phyloP scores from a whole-genome alignment of 352 stramenopile species.

The Pythium sukuiense region DNA sequence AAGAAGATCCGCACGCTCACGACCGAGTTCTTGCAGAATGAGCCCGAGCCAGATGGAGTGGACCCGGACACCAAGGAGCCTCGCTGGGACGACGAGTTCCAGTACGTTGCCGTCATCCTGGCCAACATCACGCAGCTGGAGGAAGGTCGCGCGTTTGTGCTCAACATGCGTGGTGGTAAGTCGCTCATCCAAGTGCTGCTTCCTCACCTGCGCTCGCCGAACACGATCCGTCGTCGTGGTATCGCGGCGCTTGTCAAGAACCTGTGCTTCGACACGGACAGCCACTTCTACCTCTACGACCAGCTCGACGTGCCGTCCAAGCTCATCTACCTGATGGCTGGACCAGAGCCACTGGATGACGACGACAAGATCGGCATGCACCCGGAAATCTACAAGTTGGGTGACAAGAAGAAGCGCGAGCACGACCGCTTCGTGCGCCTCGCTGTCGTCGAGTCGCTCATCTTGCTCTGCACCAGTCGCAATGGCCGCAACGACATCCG shows the following conservation, averaged over 20 bases:
- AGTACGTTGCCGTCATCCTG: slow-evolving; percentile 86
- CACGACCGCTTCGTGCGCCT: slow-evolving; percentile 72
- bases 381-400: slow-evolving; percentile 69
- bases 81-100: slow-evolving; percentile 88
- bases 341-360: slow-evolving; percentile 71
- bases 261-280: slow-evolving; percentile 87
- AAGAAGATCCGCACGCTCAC: slow-evolving; percentile 82
- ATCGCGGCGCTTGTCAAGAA: slow-evolving; percentile 73
- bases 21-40: slow-evolving; percentile 63
- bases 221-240: slow-evolving; percentile 77
- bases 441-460: slow-evolving; percentile 65
- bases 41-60: slow-evolving; percentile 76
- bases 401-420: slow-evolving; percentile 84
- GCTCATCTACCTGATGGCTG: slow-evolving; percentile 71
- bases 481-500: slow-evolving; percentile 78
- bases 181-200: slow-evolving; percentile 66
- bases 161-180: slow-evolving; percentile 69
- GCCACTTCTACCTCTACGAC: slow-evolving; percentile 88
- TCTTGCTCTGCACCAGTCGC: slow-evolving; percentile 77
- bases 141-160: slow-evolving; percentile 72
- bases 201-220: slow-evolving; percentile 78
- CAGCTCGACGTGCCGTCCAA: slow-evolving; percentile 82
- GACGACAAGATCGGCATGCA: slow-evolving; percentile 85
- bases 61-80: slow-evolving; percentile 67
- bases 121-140: slow-evolving; percentile 85